These are phyloP conservation scores for Gastrolobium villosum DNA, from an alignment of 306 rosid genomes.

Conservation along the genomic window DNA sequence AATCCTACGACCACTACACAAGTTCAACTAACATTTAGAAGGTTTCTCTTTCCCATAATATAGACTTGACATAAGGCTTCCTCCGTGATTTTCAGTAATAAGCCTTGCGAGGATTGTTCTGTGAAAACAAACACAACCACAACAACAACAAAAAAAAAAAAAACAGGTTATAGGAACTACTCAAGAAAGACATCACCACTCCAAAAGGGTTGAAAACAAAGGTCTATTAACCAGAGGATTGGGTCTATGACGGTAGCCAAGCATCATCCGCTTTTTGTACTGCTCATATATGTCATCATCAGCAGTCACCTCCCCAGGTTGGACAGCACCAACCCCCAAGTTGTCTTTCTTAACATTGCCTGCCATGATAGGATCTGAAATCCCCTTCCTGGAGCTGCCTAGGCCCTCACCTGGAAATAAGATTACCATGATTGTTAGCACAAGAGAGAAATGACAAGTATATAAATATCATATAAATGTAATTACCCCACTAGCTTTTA, in stretches of 20 bases:
- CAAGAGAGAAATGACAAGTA: slow-evolving; percentile 6
- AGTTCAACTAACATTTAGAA: slow-evolving; percentile 19
- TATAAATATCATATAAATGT: not conserved
- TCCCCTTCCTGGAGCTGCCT: slow-evolving; percentile 91
- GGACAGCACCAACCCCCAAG: slow-evolving; percentile 97
- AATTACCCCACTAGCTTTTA: not conserved
- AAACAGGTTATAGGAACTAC: slow-evolving; percentile 32
- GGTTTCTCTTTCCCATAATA: not conserved
- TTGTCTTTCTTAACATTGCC: slow-evolving; percentile 87
- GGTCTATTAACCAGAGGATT: slow-evolving; percentile 82
- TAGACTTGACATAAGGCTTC: slow-evolving; percentile 45
- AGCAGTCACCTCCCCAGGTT: slow-evolving; percentile 92
- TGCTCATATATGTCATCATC: slow-evolving; percentile 98
- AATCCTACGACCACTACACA: slow-evolving; percentile 23
- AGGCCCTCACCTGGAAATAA: slow-evolving; percentile 87
- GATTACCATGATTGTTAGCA: slow-evolving; percentile 37
- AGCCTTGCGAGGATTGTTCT: slow-evolving; percentile 98
- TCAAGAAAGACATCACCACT: not conserved
- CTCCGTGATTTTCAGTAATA: slow-evolving; percentile 66
- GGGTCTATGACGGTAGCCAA: slow-evolving; percentile 95
- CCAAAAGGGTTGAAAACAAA: not conserved
- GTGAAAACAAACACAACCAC: slow-evolving; percentile 45
- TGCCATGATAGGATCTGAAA: slow-evolving; percentile 93
- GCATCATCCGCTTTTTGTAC: slow-evolving; percentile 99
- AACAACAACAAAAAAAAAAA: not conserved